Conservation (phyloP, 1,284 basidiomycete species). For the Cystobasidium pallidum region DNA sequence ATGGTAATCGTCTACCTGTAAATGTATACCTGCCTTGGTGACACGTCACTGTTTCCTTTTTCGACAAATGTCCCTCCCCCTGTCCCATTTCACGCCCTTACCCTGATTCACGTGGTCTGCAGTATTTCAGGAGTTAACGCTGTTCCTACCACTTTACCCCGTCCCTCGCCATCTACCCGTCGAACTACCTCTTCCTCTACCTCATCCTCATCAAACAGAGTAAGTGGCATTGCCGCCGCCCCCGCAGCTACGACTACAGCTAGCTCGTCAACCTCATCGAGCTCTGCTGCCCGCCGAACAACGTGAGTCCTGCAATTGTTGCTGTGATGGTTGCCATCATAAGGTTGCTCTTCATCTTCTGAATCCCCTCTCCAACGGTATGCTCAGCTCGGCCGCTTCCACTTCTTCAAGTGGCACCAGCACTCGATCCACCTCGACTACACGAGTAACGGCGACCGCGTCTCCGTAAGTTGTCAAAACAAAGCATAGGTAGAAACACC, state of each 20-base stretch:
- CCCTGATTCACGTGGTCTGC: neutral
- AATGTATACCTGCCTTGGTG: too few species aligned
- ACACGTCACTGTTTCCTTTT: too few species aligned
- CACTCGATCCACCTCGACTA: constrained; percentile 33
- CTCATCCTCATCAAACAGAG: constrained; percentile 15
- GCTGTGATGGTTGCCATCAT: neutral
- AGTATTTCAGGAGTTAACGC: constrained; percentile 29
- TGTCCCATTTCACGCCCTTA: neutral
- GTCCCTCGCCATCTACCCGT: neutral
- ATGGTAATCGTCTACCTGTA: too few species aligned
- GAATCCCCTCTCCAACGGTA: neutral
- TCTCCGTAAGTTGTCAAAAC: neutral
- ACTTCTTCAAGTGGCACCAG: neutral
- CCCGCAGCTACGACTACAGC: constrained; percentile 10
- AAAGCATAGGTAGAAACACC: neutral
- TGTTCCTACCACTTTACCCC: neutral
- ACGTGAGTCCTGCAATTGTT: neutral
- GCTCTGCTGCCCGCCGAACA: constrained; percentile 16
- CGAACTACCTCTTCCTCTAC: neutral
- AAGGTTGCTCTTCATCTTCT: too few species aligned
- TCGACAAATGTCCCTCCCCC: neutral
- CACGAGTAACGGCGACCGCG: constrained; percentile 16
- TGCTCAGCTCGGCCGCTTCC: neutral
- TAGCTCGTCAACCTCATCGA: constrained; percentile 2
- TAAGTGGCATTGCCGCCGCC: constrained; percentile 22